A percentile compares a stretch with the other conserved stretches of the same genome.
Conservation (phyloP, 441 rosid species). For the Hura crepitans region DNA sequence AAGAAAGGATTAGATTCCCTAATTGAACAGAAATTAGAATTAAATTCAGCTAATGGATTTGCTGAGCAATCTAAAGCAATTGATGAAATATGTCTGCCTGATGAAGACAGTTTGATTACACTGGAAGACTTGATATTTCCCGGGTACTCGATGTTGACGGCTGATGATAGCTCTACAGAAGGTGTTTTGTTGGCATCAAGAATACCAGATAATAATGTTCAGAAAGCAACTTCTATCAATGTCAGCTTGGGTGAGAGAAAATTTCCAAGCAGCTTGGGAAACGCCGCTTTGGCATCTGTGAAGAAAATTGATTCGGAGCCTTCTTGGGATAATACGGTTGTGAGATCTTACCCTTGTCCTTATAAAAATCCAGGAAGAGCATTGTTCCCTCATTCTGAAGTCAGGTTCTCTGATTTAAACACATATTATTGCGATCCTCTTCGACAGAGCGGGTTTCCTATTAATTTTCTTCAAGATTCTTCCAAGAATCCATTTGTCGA, state of each 20-base stretch:
- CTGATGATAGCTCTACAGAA: slow-evolving; percentile 6
- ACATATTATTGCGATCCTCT: slow-evolving; percentile 7
- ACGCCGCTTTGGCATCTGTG: slow-evolving; percentile 9
- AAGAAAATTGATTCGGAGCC: slow-evolving; percentile 12
- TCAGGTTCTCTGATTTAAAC: slow-evolving; percentile 10
- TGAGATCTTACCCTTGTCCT: slow-evolving; percentile 16
- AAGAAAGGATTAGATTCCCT: slow-evolving; percentile 10
- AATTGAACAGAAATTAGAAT: slow-evolving; percentile 13
- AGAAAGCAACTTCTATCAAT: slow-evolving; percentile 9
- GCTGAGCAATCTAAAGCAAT: slow-evolving; percentile 16
- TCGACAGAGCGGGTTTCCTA: background rate
- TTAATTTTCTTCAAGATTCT: slow-evolving; percentile 8
- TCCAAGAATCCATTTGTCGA: slow-evolving; percentile 2
- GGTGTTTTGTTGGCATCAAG: slow-evolving; percentile 14
- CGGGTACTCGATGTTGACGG: slow-evolving; percentile 9
- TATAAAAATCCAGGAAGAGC: slow-evolving; percentile 17
- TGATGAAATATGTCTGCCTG: slow-evolving; percentile 36
- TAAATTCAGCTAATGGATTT: slow-evolving; percentile 8
- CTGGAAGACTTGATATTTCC: slow-evolving; percentile 27
- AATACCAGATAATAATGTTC: slow-evolving; percentile 8
- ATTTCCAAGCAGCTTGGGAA: slow-evolving; percentile 11
- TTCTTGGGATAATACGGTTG: slow-evolving; percentile 5
- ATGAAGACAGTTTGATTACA: slow-evolving; percentile 44
- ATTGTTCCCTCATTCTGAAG: slow-evolving; percentile 7
- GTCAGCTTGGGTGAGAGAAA: background rate